These are phyloP conservation scores for Colletotrichum destructivum DNA, from an alignment of 2,329 filamentous ascomycete genomes.

Conservation along the genomic window DNA sequence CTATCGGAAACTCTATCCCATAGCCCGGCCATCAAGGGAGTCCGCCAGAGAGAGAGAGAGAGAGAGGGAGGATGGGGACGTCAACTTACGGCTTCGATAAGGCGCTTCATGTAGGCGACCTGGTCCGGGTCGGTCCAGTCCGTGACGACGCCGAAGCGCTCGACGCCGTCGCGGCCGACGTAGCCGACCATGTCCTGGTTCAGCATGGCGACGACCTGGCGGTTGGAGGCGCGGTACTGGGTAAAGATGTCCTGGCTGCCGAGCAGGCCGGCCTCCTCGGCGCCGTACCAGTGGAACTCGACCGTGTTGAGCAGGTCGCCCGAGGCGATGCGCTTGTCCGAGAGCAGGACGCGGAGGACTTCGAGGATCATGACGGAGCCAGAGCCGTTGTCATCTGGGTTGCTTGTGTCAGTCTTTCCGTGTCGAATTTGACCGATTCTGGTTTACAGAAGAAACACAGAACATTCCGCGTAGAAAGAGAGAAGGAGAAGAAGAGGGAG, in stretches of 20 bases:
- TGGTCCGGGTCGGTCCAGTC: constrained; percentile 56
- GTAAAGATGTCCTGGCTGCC: constrained; percentile 73
- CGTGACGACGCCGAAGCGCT: constrained; percentile 56
- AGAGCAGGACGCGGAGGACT: constrained; percentile 79
- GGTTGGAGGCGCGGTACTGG: constrained; percentile 51
- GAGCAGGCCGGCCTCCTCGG: constrained; percentile 84
- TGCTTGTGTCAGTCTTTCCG: not conserved
- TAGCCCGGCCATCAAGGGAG: no score
- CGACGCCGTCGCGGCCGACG: constrained; percentile 48
- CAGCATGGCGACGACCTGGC: constrained; percentile 58
- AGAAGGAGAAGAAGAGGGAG: not conserved
- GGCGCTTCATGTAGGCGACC: constrained; percentile 55
- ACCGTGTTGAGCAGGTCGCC: constrained; percentile 80
- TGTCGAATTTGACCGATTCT: no score
- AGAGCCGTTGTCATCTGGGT: constrained; percentile 80
- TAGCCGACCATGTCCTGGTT: constrained; percentile 63
- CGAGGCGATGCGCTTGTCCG: constrained; percentile 72
- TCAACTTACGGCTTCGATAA: constrained; percentile 48
- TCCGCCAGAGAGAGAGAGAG: no score
- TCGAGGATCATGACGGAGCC: constrained; percentile 87
- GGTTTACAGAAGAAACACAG: not conserved
- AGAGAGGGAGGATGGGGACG: not conserved
- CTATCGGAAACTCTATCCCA: not conserved
- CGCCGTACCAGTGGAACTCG: constrained; percentile 91
- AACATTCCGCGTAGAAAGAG: not conserved